These are phyloP conservation scores for Symbiodinium pilosum DNA, from an alignment of 73 alveolate species.

Conservation along the genomic window DNA sequence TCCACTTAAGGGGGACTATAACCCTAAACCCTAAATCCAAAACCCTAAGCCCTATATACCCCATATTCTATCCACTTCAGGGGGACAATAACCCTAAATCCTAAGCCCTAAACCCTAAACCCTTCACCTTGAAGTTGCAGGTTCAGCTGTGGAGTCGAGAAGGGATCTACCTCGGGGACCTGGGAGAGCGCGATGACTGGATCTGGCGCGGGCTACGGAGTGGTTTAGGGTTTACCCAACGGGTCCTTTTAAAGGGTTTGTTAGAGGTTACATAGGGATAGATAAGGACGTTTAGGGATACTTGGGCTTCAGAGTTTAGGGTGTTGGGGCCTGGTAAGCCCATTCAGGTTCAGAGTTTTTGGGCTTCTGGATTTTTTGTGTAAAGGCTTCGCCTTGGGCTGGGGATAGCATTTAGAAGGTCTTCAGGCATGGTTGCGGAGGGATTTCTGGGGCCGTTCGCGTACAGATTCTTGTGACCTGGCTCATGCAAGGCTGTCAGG, in stretches of 20 bases:
- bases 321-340: not conserved
- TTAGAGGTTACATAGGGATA: not conserved
- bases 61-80: not conserved
- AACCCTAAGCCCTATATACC: not conserved
- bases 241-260: too few relatives aligned
- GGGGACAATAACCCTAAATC: not conserved
- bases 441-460: too few relatives aligned
- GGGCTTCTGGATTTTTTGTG: not conserved
- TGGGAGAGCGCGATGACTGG: constrained; percentile 92
- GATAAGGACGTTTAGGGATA: not conserved
- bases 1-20: not conserved
- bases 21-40: not conserved
- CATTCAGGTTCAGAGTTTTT: not conserved
- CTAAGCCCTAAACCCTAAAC: not conserved
- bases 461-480: too few relatives aligned
- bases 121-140: not conserved
- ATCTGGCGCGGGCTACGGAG: constrained; percentile 11
- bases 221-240: too few relatives aligned
- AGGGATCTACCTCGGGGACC: constrained; percentile 88
- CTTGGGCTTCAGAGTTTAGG: not conserved
- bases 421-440: not conserved
- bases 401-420: not conserved
- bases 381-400: not conserved
- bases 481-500: too few relatives aligned
- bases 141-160: constrained; percentile 93